Evolutionary conservation across 495 filamentous ascomycete genomes (phyloP), one percentile per base, ranked within the genome.

Genomic region (Aspergillus sclerotioniger): DNA sequence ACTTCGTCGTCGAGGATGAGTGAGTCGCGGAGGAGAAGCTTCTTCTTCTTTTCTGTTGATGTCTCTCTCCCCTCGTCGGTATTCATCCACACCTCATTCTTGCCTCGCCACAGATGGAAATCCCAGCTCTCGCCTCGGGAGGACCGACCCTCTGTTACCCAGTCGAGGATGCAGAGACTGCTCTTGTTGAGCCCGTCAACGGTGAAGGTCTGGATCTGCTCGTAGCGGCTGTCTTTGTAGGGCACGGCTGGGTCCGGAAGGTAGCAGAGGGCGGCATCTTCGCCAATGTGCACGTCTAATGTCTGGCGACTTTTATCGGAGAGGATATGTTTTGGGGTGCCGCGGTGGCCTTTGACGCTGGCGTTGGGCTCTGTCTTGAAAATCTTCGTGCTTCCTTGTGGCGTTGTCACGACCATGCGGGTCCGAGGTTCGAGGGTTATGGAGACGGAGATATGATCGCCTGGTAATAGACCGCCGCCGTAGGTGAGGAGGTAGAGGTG

Each of bases 231-330:
- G 50, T 77, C 79, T 39, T 79, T 84, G 69, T 93, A 96, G 8
- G 94, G 94, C 62, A 96, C 95, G 3, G 94, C 85, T 1, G 94
- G 93, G 67, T 98, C 94, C 0, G 95, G 95, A n/a, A 96, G 82
- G 20, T 96, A 87, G 67, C 90, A 90, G n/a, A 97, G 75, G 3
- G 87, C 87, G 3, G 88, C 84, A 33, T 78, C 77, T 3, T 78
- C 63, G 51, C 76, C 77, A 16, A 97, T 75, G 6, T 70, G 70
- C n/a, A 89, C 86, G 32, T 76, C 76, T 53, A 95, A 73, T 3
- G 73, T 73, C 71, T 98, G 94, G 17, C 83, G 74, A 32, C 89
- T 92, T 58, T 88, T 74, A 53, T 78, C 72, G 33, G 70, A 69
- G 67, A 41, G 33, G 19, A 25, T 44, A 48, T 43, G 54, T 25